These are phyloP conservation scores for Fraxinus latifolia DNA, from an alignment of 305 asterid species.

Conservation along the genomic window DNA sequence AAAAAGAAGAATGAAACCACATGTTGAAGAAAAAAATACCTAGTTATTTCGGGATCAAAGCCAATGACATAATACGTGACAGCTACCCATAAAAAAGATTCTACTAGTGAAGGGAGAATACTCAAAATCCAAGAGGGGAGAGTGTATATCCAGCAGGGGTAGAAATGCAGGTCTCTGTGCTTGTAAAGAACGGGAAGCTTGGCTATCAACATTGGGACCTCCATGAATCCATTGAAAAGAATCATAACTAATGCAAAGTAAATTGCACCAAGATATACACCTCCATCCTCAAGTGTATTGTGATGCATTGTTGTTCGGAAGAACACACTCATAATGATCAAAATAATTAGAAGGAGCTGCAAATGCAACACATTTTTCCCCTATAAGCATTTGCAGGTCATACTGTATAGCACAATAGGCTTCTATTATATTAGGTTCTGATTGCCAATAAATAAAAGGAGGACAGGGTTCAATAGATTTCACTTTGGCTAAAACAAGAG, in stretches of 20 bases:
- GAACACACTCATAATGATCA: constrained; percentile 70
- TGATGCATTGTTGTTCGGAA: constrained; percentile 77
- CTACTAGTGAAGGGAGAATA: constrained; percentile 58
- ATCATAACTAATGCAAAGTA: constrained; percentile 74
- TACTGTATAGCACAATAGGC: constrained; percentile 4
- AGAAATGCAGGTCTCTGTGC: constrained; percentile 66
- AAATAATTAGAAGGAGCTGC: constrained; percentile 61
- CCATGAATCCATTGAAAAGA: constrained; percentile 78
- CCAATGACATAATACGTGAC: constrained; percentile 71
- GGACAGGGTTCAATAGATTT: neutral
- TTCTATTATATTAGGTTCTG: neutral
- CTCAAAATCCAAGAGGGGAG: constrained; percentile 77
- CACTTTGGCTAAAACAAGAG: constrained; percentile 9
- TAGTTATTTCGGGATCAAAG: constrained; percentile 64
- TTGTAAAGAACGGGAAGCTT: constrained; percentile 79
- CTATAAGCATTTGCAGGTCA: constrained; percentile 13
- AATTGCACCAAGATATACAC: constrained; percentile 71
- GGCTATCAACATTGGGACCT: constrained; percentile 72
- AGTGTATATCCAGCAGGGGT: constrained; percentile 72
- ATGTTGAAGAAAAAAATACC: constrained; percentile 31
- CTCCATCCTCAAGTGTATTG: constrained; percentile 65
- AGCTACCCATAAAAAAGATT: constrained; percentile 70
- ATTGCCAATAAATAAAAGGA: constrained; percentile 16
- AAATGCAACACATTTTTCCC: constrained; percentile 19
- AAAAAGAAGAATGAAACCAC: neutral